Conservation (phyloP, 139 green algal species). For the Haematococcus sp. region DNA sequence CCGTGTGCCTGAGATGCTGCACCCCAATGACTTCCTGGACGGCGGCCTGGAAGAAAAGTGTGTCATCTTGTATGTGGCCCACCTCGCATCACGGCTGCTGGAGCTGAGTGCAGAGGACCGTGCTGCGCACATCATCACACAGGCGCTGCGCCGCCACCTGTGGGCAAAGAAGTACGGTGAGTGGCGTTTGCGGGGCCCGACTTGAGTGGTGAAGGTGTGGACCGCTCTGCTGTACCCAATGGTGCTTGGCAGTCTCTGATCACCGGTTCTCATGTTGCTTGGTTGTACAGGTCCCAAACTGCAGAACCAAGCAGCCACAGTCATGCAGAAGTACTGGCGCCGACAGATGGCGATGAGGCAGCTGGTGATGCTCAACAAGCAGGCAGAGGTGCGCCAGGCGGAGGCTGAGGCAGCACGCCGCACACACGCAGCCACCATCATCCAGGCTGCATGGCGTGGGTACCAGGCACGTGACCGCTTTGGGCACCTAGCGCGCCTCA, state of each 20-base stretch:
- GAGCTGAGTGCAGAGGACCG: constrained; percentile 69
- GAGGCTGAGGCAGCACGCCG: constrained; percentile 3
- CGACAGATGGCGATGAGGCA: constrained; percentile 10
- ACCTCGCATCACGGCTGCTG: constrained; percentile 73
- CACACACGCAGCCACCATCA: constrained; percentile 13
- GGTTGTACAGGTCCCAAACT: not conserved
- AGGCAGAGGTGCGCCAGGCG: not conserved
- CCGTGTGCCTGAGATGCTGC: constrained; percentile 66
- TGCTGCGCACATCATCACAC: constrained; percentile 62
- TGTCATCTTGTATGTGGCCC: constrained; percentile 66
- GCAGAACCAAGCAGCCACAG: constrained; percentile 27
- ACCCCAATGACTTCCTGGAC: constrained; percentile 53
- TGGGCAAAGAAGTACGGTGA: constrained; percentile 43
- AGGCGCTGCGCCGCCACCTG: constrained; percentile 40
- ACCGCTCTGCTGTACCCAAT: too few species aligned
- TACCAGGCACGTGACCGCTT: not conserved
- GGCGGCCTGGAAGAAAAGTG: constrained; percentile 69
- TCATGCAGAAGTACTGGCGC: constrained; percentile 46
- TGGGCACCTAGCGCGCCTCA: constrained; percentile 10
- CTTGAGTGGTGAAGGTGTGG: too few species aligned
- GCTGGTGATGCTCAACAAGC: not conserved
- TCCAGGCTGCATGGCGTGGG: constrained; percentile 31
- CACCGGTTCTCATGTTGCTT: too few species aligned
- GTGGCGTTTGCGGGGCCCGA: constrained; percentile 2
- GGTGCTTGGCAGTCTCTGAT: too few species aligned